Evolutionary conservation across 2,329 filamentous ascomycete genomes (phyloP), one percentile per base, ranked within the genome.

Genomic region (Aspergillus pseudoviridinutans): DNA sequence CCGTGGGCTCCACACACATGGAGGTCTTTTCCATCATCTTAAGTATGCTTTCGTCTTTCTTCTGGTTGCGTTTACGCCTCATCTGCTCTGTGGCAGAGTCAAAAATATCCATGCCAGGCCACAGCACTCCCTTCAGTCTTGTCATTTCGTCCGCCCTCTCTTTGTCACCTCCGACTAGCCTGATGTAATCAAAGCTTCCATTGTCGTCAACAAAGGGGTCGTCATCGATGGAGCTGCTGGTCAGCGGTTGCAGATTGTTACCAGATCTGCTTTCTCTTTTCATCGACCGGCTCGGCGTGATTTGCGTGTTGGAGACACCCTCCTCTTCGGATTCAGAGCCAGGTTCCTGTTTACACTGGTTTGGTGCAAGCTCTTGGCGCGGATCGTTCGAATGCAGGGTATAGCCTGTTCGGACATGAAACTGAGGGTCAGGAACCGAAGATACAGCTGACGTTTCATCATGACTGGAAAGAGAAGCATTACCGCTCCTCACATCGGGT

Each of bases 101-200:
- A 61, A 81, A 82, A 29, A 81, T 69, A 59, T 78, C 76, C 79
- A 82, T 82, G 22, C 79, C 79, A 27, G 79, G 79, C 76, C 77
- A 81, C 38, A 76, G 63, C 20, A 79, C 69, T 1, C 79, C 79
- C 61, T 81, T 81, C 38, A 81, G 65, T 60, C 74, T 74, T 51
- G 70, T 65, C 35, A 75, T 71, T 38, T 76, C 75, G 32, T 76
- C 75, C 3, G 65, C 63, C 32, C 67, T 70, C 44, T 67, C 65
- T 27, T 68, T 72, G n/a, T 68, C 67, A 24, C 54, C 55, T 22
- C 68, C 70, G 22, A 52, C 51, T 1, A 59, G 58, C 22, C 69
- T 64, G 17, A 52, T 49, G 20, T 57, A 63, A 54, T 68, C 64
- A 27, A 58, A 49, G 12, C 42, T 60, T 5, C 68, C 61, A 14